Evolutionary conservation across 208 protist genomes (phyloP).

Genomic region (Acanthamoeba healyi): DNA sequence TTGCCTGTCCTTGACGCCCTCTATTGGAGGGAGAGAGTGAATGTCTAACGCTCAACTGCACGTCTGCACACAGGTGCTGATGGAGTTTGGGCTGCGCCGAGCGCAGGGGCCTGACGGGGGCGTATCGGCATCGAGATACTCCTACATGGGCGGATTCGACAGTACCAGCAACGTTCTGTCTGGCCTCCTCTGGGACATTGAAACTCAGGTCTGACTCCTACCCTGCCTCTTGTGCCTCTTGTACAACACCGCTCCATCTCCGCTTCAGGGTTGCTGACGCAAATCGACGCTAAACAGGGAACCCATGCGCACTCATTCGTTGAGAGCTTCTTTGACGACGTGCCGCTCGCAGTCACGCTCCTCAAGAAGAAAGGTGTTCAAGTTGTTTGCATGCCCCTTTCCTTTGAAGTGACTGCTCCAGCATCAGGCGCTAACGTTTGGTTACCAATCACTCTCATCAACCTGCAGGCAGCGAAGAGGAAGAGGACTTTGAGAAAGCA

Average conservation of each 20-base stretch:
- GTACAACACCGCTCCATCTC: not conserved
- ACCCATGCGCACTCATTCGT: conserved; percentile 66
- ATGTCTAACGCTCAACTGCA: too few relatives aligned
- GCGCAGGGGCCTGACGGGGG: conserved; percentile 94
- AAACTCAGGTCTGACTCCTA: conserved; percentile 1
- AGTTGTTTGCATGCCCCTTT: not conserved
- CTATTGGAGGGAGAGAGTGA: too few relatives aligned
- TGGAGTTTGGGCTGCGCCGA: conserved; percentile 94
- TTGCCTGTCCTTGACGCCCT: not conserved
- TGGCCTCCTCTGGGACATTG: conserved; percentile 86
- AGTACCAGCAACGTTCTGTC: conserved; percentile 93
- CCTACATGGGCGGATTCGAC: conserved; percentile 93
- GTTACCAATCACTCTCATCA: not conserved
- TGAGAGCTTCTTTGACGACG: conserved; percentile 46
- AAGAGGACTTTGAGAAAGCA: conserved; percentile 55
- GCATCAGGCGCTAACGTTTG: too few relatives aligned
- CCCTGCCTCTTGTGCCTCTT: too few relatives aligned
- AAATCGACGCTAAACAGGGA: not conserved
- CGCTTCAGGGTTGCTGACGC: not conserved
- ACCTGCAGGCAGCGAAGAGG: not conserved
- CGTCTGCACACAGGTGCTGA: too few relatives aligned
- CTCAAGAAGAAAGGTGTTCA: conserved; percentile 1
- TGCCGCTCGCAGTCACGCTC: not conserved
- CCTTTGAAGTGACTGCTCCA: too few relatives aligned
- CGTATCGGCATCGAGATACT: conserved; percentile 93